A percentile compares a stretch with the other conserved stretches of the same genome.
Evolutionary conservation across 148 eudicot species (phyloP).

Genomic region (Polygonum aviculare): DNA sequence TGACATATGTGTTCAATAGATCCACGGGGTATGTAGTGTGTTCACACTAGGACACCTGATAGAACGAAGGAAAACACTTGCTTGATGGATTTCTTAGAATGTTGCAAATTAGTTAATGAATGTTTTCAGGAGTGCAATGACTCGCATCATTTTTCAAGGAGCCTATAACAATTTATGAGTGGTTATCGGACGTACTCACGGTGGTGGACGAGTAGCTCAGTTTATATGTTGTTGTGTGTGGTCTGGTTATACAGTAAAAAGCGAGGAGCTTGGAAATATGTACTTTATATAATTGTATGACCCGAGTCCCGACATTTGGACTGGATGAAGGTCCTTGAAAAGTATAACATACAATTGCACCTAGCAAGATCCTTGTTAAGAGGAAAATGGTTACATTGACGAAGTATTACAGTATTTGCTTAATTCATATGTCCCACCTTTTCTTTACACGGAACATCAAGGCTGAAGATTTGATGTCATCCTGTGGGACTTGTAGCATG

Average conservation of each 20-base stretch:
- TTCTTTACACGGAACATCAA: slow-evolving; percentile 89
- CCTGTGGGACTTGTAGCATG: slow-evolving; percentile 96
- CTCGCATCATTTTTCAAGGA: too few relatives aligned
- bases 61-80: too few relatives aligned
- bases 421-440: slow-evolving; percentile 77
- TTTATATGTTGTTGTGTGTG: too few relatives aligned
- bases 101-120: too few relatives aligned
- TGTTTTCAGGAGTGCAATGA: too few relatives aligned
- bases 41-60: too few relatives aligned
- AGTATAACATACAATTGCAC: neutral
- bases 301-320: neutral
- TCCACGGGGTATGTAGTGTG: too few relatives aligned
- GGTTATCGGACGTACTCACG: too few relatives aligned
- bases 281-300: neutral
- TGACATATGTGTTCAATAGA: too few relatives aligned
- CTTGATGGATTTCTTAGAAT: too few relatives aligned
- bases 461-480: slow-evolving; percentile 65
- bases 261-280: neutral
- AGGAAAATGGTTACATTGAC: neutral
- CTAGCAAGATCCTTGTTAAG: neutral
- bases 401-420: neutral
- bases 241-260: neutral
- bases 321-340: neutral
- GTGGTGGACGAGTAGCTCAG: too few relatives aligned
- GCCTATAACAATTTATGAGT: too few relatives aligned